A percentile compares a stretch with the other conserved stretches of the same genome.
phyloP scores from a whole-genome alignment of 306 rosid genomes.

The Morella rubra region DNA sequence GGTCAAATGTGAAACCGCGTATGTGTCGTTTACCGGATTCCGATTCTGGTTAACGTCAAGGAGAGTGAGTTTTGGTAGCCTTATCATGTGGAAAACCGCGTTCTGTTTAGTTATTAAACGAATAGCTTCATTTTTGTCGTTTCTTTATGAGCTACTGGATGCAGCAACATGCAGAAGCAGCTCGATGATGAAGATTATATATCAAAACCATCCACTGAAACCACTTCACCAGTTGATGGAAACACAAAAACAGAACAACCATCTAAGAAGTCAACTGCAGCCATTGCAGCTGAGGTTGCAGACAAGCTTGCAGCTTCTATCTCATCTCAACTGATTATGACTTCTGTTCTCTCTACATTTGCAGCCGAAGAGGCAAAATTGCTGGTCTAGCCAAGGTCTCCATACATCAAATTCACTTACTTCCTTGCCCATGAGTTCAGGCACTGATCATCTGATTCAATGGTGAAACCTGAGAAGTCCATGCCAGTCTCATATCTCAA shows the following conservation, averaged over 20 bases:
- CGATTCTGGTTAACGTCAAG: too few relatives aligned
- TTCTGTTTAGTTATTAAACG: too few relatives aligned
- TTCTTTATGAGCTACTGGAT: too few relatives aligned
- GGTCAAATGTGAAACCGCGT: too few relatives aligned
- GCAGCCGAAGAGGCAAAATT: slow-evolving; percentile 88
- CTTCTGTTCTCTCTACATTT: slow-evolving; percentile 82
- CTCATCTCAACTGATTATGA: slow-evolving; percentile 86
- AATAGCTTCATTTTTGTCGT: too few relatives aligned
- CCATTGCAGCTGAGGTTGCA: slow-evolving; percentile 89
- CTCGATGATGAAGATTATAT: slow-evolving; percentile 63
- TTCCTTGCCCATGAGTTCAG: slow-evolving; percentile 20
- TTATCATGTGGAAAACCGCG: too few relatives aligned
- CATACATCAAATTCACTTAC: slow-evolving; percentile 27
- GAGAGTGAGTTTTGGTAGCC: too few relatives aligned
- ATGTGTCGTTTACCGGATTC: too few relatives aligned
- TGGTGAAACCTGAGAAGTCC: slow-evolving; percentile 47
- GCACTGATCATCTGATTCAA: slow-evolving; percentile 31
- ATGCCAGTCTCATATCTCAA: slow-evolving; percentile 49
- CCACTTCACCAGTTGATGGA: slow-evolving; percentile 32
- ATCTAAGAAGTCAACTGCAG: slow-evolving; percentile 73
- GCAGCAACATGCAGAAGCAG: slow-evolving; percentile 56
- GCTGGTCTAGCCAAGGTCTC: slow-evolving; percentile 47
- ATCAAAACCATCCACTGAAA: slow-evolving; percentile 39
- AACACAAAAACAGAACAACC: slow-evolving; percentile 45
- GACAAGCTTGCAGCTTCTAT: slow-evolving; percentile 92